A percentile compares a stretch with the other conserved stretches of the same genome.
Evolutionary conservation across 768 basidiomycete species (phyloP).

Genomic region (Rhizopogon vesiculosus): DNA sequence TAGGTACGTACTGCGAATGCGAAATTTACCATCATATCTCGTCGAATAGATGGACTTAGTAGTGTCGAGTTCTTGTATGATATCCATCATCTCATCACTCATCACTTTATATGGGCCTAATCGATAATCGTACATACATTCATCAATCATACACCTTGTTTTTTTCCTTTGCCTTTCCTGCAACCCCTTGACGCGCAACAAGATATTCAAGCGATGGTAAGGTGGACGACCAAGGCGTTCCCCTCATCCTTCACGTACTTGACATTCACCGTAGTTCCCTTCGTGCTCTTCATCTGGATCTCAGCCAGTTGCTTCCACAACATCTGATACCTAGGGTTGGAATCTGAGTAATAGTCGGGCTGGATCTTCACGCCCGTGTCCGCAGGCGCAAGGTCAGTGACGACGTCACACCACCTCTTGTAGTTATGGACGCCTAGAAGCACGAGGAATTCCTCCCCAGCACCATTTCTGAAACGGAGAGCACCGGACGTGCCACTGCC

Average conservation of each 20-base stretch:
- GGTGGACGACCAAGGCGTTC: not conserved
- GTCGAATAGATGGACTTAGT: no score
- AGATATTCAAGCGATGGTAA: not conserved
- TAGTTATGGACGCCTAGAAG: conserved; percentile 36
- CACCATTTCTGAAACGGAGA: conserved; percentile 26
- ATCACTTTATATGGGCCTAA: no score
- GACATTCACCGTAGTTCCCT: not conserved
- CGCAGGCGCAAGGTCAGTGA: conserved; percentile 22
- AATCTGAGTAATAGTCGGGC: not conserved
- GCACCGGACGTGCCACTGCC: conserved; percentile 37
- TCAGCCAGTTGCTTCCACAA: not conserved
- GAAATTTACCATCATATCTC: no score
- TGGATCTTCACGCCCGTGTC: conserved; percentile 24
- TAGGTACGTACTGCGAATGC: no score
- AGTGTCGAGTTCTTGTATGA: no score
- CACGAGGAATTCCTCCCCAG: conserved; percentile 28
- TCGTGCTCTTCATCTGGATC: not conserved
- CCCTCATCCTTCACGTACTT: not conserved
- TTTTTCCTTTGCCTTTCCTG: no score
- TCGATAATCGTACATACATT: no score
- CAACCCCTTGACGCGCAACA: no score
- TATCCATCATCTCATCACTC: no score
- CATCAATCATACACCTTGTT: no score
- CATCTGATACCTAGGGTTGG: not conserved
- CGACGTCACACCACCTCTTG: conserved; percentile 34